These are phyloP conservation scores for Setaria viridis DNA, from an alignment of 202 grass and related monocot species.

Conservation along the genomic window DNA sequence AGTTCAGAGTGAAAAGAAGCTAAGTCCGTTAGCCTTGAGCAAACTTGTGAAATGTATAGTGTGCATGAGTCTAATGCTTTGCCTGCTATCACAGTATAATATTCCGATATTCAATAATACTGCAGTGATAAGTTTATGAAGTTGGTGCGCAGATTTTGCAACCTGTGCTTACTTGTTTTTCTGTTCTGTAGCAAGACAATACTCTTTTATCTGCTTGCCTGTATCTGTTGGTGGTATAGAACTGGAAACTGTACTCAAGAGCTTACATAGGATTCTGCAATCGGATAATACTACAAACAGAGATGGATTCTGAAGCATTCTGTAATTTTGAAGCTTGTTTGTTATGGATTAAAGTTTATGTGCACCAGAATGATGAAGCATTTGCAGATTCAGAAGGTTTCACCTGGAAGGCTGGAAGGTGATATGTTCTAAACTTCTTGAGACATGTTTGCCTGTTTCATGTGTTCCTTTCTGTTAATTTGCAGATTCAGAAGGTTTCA, in stretches of 20 bases:
- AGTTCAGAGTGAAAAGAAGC: slow-evolving; percentile 5
- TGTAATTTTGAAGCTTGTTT: slow-evolving; percentile 70
- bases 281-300: slow-evolving; percentile 67
- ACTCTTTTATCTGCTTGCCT: slow-evolving; percentile 64
- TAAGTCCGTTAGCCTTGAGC: not conserved
- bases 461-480: not conserved
- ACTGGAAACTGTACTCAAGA: slow-evolving; percentile 79
- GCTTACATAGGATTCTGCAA: slow-evolving; percentile 74
- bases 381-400: slow-evolving; percentile 71
- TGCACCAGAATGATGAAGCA: slow-evolving; percentile 56
- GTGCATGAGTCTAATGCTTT: no score
- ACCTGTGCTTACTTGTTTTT: slow-evolving; percentile 10
- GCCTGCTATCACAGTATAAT: not conserved
- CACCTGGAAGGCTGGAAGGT: slow-evolving; percentile 96
- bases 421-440: slow-evolving; percentile 22
- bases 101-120: slow-evolving; percentile 2
- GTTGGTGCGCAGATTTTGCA: slow-evolving; percentile 13
- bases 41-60: slow-evolving; percentile 22
- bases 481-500: no score
- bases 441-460: not conserved
- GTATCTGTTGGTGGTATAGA: slow-evolving; percentile 77
- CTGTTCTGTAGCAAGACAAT: slow-evolving; percentile 14
- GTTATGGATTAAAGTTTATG: not conserved
- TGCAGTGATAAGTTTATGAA: slow-evolving; percentile 23
- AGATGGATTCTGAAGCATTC: slow-evolving; percentile 79